These are phyloP conservation scores for Cladorrhinum sp. DNA, from an alignment of 2,329 filamentous ascomycete species.

Conservation along the genomic window DNA sequence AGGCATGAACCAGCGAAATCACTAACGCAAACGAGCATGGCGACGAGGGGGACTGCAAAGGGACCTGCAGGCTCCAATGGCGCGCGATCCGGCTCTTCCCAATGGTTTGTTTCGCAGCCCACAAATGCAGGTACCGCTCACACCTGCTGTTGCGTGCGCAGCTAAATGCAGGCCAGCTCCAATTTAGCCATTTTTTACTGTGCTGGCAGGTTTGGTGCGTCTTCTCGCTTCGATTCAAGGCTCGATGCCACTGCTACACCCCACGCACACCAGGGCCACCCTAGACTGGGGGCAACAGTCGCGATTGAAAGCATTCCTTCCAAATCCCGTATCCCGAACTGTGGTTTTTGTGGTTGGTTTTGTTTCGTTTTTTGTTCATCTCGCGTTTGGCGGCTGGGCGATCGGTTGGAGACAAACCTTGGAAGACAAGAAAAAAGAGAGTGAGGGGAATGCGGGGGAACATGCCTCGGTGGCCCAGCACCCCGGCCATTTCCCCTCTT, in stretches of 20 bases:
- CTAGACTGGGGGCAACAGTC: not conserved
- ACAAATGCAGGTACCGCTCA: slow-evolving; percentile 3
- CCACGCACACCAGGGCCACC: slow-evolving; percentile 2
- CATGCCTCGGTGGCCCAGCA: not conserved
- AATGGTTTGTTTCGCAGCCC: slow-evolving; percentile 5
- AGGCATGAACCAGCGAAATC: not conserved
- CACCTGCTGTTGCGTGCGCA: not conserved
- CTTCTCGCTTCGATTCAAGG: slow-evolving; percentile 4
- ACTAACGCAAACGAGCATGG: not conserved
- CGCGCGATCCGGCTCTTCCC: slow-evolving; percentile 2
- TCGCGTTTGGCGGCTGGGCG: slow-evolving; percentile 3
- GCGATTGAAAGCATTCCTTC: not conserved
- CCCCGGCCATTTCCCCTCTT: not conserved
- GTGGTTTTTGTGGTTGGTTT: not conserved
- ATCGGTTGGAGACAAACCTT: slow-evolving; percentile 5
- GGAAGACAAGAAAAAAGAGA: not conserved
- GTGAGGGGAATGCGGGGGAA: slow-evolving; percentile 8
- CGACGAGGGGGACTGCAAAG: not conserved
- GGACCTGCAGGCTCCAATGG: not conserved
- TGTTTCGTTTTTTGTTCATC: slow-evolving; percentile 1
- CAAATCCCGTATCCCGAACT: not conserved
- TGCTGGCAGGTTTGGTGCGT: not conserved
- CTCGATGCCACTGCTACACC: slow-evolving; percentile 2
- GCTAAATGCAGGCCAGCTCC: not conserved
- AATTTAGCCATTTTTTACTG: slow-evolving; percentile 1